Evolutionary conservation across 2,329 filamentous ascomycete species (phyloP).

Genomic region (Ophiosphaerella narmari): DNA sequence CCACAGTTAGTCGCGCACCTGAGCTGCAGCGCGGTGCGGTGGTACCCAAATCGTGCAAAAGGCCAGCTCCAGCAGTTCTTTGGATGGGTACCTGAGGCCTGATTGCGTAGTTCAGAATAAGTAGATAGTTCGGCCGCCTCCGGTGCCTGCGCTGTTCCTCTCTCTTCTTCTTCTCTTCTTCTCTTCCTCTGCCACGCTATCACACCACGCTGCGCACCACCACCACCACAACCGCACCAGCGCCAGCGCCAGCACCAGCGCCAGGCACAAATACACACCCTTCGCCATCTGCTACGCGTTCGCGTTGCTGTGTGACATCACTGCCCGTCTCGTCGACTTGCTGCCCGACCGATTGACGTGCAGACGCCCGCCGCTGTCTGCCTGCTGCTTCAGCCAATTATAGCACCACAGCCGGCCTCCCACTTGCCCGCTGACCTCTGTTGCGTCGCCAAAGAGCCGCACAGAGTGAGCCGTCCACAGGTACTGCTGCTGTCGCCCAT

Average conservation of each 20-base stretch:
- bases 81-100: conserved; percentile 31
- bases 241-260: neutral
- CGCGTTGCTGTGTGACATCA: conserved; percentile 20
- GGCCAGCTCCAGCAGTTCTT: conserved; percentile 23
- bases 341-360: conserved; percentile 42
- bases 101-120: conserved; percentile 23
- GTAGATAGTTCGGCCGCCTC: conserved; percentile 29
- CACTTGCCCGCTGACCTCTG: conserved; percentile 25
- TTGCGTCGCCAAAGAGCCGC: conserved; percentile 35
- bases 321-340: conserved; percentile 24
- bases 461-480: conserved; percentile 19
- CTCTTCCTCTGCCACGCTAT: conserved; percentile 14
- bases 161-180: conserved; percentile 17
- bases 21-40: conserved; percentile 26
- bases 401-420: conserved; percentile 25
- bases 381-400: conserved; percentile 28
- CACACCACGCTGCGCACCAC: neutral
- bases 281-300: conserved; percentile 1
- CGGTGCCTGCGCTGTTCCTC: conserved; percentile 18
- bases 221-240: neutral
- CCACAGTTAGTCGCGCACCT: conserved; percentile 32
- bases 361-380: conserved; percentile 30
- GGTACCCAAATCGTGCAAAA: conserved; percentile 31
- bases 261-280: no score
- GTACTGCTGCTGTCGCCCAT: conserved; percentile 32